phyloP scores from a whole-genome alignment of 495 filamentous ascomycete species.

The Xylaria venustula region DNA sequence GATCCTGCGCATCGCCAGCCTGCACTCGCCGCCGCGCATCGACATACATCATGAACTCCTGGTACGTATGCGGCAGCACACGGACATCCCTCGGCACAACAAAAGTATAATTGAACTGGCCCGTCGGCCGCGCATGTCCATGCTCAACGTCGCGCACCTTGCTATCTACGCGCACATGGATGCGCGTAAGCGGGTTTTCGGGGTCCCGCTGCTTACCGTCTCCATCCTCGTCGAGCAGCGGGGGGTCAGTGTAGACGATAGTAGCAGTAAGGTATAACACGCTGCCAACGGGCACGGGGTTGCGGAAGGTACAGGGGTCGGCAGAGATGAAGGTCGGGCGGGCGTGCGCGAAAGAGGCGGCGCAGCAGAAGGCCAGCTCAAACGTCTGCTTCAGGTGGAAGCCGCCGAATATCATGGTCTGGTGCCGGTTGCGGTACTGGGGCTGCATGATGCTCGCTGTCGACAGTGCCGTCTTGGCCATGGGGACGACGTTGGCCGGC shows the following conservation, averaged over 20 bases:
- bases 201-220: conserved; percentile 35
- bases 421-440: conserved; percentile 79
- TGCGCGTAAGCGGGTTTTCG: conserved; percentile 48
- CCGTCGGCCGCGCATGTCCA: conserved; percentile 69
- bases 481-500: conserved; percentile 63
- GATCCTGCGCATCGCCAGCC: conserved; percentile 28
- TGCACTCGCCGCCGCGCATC: conserved; percentile 65
- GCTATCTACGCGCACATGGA: conserved; percentile 76
- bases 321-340: conserved; percentile 75
- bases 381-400: conserved; percentile 81
- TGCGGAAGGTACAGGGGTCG: conserved; percentile 79
- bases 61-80: conserved; percentile 73
- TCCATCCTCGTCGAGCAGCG: conserved; percentile 41
- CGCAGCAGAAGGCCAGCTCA: conserved; percentile 86
- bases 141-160: conserved; percentile 80
- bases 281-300: conserved; percentile 80
- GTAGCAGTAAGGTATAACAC: conserved; percentile 78
- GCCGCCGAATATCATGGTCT: conserved; percentile 89
- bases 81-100: conserved; percentile 68
- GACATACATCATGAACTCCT: conserved; percentile 77
- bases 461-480: conserved; percentile 64
- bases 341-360: conserved; percentile 71
- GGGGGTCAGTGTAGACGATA: conserved; percentile 74
- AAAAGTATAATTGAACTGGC: conserved; percentile 86
- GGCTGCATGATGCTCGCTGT: conserved; percentile 85